Evolutionary conservation across 2,329 filamentous ascomycete genomes (phyloP).

Genomic region (Ceratocystis cubensis): DNA sequence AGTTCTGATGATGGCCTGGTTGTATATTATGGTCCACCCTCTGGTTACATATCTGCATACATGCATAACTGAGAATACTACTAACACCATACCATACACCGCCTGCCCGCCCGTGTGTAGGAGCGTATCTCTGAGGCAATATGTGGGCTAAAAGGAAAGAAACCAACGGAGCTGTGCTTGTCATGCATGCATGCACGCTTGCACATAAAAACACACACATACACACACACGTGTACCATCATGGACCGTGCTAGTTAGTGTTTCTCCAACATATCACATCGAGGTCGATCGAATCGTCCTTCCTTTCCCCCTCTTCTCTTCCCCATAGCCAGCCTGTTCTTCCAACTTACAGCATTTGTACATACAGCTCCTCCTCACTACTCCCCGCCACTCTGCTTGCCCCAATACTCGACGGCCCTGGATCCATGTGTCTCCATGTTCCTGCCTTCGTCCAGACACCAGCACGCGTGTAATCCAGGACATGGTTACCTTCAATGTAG

Average conservation of each 20-base stretch:
- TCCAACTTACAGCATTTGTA: background rate
- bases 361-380: slow-evolving; percentile 14
- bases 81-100: background rate
- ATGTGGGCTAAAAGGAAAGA: background rate
- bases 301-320: background rate
- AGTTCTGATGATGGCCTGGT: no score
- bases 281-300: background rate
- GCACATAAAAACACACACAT: background rate
- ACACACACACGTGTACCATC: background rate
- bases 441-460: slow-evolving; percentile 55
- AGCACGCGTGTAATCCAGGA: slow-evolving; percentile 63
- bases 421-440: slow-evolving; percentile 52
- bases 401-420: slow-evolving; percentile 42
- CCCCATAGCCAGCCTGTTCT: background rate
- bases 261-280: no score
- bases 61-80: background rate
- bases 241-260: background rate
- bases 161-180: background rate
- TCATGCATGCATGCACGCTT: background rate
- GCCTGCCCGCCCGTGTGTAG: background rate
- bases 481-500: slow-evolving; percentile 52
- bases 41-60: background rate
- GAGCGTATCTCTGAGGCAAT: no score
- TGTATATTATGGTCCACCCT: background rate
- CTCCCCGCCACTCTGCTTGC: slow-evolving; percentile 22